Conservation (phyloP, 2,329 filamentous ascomycete genomes). For the Neofusicoccum sp. region DNA sequence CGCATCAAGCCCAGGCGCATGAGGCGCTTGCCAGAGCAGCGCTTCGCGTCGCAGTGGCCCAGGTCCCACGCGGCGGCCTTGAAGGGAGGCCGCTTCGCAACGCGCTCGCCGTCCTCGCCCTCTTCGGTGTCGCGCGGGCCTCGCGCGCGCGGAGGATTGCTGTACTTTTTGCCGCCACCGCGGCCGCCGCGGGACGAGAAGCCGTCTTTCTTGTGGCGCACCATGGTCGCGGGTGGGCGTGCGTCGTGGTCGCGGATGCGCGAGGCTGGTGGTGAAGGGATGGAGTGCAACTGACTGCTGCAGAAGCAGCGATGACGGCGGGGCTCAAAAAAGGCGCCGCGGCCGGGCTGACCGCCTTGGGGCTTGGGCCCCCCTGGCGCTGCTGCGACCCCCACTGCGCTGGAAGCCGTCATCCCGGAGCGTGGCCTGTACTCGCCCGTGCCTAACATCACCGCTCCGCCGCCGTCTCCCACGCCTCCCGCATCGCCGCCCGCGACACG, state of each 20-base stretch:
- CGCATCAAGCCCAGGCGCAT: constrained; percentile 93
- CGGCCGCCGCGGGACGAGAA: constrained; percentile 54
- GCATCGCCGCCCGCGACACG: background rate
- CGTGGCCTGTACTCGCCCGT: constrained; percentile 9
- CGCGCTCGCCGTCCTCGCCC: constrained; percentile 34
- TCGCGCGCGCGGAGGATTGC: constrained; percentile 57
- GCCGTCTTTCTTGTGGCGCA: constrained; percentile 92
- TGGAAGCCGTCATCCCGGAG: constrained; percentile 15
- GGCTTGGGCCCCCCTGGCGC: background rate
- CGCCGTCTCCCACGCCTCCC: background rate
- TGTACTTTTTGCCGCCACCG: constrained; percentile 63
- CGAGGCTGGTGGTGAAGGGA: background rate
- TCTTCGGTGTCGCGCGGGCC: constrained; percentile 49
- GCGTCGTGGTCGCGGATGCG: background rate
- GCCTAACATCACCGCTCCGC: constrained; percentile 9
- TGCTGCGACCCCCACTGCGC: constrained; percentile 2
- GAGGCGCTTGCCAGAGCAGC: constrained; percentile 92
- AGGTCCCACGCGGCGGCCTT: constrained; percentile 98
- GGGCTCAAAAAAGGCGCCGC: background rate
- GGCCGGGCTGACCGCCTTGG: background rate
- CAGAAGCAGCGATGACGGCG: constrained; percentile 1
- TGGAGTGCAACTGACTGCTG: background rate
- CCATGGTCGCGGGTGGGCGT: constrained; percentile 57
- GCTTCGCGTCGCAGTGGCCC: constrained; percentile 94
- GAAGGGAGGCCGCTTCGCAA: constrained; percentile 51